These are phyloP conservation scores for Acanthamoeba healyi DNA, from an alignment of 208 protist genomes.

Conservation along the genomic window DNA sequence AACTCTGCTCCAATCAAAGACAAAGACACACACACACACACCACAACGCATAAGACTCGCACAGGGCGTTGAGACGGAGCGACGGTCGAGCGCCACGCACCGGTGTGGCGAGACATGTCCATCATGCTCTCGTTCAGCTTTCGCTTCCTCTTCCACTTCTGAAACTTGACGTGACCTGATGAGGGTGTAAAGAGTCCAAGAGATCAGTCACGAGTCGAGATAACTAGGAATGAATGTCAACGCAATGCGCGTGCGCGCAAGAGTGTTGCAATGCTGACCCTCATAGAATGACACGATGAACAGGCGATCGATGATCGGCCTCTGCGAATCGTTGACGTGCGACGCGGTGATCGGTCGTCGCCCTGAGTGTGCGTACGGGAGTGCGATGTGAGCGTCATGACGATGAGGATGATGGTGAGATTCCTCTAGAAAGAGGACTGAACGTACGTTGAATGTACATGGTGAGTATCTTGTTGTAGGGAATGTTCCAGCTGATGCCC, in stretches of 20 bases:
- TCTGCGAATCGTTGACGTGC: constrained; percentile 11
- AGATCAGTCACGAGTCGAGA: no score
- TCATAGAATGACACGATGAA: constrained; percentile 57
- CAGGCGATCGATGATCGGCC: constrained; percentile 52
- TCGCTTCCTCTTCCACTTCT: constrained; percentile 56
- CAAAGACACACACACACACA: not conserved
- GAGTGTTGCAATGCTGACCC: no score
- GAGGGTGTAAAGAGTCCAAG: not conserved
- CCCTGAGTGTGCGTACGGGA: not conserved
- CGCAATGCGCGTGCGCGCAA: no score
- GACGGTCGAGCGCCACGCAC: not conserved
- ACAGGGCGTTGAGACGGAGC: not conserved
- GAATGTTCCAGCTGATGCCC: constrained; percentile 60
- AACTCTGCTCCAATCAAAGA: not conserved
- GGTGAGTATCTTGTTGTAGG: constrained; percentile 46
- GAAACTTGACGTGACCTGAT: constrained; percentile 31
- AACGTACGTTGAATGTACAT: constrained; percentile 39
- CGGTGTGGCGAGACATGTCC: constrained; percentile 44
- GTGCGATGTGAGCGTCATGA: no score
- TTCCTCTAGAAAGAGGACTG: not conserved
- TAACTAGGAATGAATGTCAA: not conserved
- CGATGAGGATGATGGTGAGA: not conserved
- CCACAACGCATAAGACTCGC: not conserved
- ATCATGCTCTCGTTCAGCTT: constrained; percentile 30
- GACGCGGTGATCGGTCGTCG: not conserved